phyloP scores from a whole-genome alignment of 345 rosid genomes.

The Syzygium grande region DNA sequence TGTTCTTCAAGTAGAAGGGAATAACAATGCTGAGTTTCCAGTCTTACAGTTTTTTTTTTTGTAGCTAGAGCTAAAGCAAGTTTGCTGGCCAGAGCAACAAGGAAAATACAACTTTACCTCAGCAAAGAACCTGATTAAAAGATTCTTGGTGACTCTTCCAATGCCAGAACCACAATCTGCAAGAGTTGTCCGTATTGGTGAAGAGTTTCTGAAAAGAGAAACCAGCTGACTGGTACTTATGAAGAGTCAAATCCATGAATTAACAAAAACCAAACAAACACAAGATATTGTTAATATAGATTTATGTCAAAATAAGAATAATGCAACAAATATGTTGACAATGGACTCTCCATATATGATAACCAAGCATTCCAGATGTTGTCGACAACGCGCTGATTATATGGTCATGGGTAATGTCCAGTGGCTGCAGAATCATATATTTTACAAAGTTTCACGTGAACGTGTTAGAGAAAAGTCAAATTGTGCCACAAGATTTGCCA shows the following conservation, averaged over 20 bases:
- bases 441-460: neutral
- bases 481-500: neutral
- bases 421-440: neutral
- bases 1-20: neutral
- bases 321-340: neutral
- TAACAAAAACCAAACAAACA: neutral
- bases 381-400: neutral
- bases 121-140: conserved; percentile 68
- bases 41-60: neutral
- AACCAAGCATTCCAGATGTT: neutral
- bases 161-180: conserved; percentile 97
- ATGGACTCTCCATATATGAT: neutral
- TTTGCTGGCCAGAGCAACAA: neutral
- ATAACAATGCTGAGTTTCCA: neutral
- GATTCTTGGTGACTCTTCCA: conserved; percentile 88
- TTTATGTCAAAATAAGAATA: neutral
- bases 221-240: neutral
- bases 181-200: neutral
- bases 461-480: neutral
- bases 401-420: neutral
- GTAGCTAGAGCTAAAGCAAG: neutral
- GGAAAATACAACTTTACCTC: conserved; percentile 38
- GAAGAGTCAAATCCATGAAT: neutral
- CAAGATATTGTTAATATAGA: neutral
- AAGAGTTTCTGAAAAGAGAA: neutral